phyloP scores from a whole-genome alignment of 2,329 filamentous ascomycete genomes.

The Exophiala aquamarina region DNA sequence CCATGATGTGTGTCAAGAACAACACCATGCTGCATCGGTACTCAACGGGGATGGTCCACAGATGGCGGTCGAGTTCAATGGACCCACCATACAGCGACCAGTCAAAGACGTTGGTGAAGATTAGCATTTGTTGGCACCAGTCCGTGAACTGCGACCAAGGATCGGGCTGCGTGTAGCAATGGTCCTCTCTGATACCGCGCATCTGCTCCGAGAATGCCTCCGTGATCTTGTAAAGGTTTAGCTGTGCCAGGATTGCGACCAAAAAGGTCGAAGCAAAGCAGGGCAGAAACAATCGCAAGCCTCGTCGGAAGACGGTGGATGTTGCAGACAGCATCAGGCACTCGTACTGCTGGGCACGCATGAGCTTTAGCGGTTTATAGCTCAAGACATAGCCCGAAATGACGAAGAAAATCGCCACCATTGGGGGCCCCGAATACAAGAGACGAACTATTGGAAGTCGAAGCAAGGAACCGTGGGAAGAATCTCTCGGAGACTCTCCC shows the following conservation, averaged over 20 bases:
- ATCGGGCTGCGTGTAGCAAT: constrained; percentile 22
- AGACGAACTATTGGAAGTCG: constrained; percentile 24
- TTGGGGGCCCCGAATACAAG: constrained; percentile 24
- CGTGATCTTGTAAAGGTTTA: constrained; percentile 5
- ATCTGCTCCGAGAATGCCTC: constrained; percentile 2
- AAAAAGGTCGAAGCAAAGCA: constrained; percentile 25
- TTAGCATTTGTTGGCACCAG: constrained; percentile 8
- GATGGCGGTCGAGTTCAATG: constrained; percentile 37
- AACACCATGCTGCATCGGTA: constrained; percentile 27
- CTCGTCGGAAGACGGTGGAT: constrained; percentile 29
- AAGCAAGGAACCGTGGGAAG: constrained; percentile 12
- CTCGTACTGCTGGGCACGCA: neutral
- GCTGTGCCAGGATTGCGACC: constrained; percentile 14
- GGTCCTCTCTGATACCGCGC: constrained; percentile 27
- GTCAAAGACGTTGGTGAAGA: constrained; percentile 25
- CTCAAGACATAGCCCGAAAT: constrained; percentile 51
- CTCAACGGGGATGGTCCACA: constrained; percentile 30
- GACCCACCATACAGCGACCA: constrained; percentile 25
- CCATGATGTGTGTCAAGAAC: constrained; percentile 1
- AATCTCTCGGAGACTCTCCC: constrained; percentile 5
- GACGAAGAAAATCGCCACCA: constrained; percentile 49
- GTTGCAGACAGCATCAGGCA: neutral
- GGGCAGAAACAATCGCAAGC: constrained; percentile 34
- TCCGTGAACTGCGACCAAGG: neutral
- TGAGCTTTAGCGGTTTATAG: constrained; percentile 37